phyloP scores from a whole-genome alignment of 352 stramenopile species.

The Phytophthora megakarya region DNA sequence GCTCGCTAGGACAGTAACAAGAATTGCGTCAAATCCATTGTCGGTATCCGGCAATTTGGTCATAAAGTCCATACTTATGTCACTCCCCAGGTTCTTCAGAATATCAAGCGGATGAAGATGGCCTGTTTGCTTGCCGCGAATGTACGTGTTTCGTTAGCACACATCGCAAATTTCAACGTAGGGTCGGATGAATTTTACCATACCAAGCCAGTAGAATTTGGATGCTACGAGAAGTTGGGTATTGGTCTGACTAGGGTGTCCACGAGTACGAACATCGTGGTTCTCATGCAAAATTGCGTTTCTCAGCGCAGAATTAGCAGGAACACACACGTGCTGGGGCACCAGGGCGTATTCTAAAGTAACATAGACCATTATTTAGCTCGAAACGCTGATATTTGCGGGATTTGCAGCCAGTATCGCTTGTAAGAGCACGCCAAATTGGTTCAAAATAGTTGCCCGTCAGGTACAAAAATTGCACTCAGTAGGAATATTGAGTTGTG shows the following conservation, averaged over 20 bases:
- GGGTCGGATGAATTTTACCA: background rate
- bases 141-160: conserved; percentile 10
- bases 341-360: conserved; percentile 3
- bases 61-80: conserved; percentile 26
- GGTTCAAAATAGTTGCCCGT: background rate
- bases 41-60: background rate
- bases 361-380: too few species aligned
- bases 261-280: conserved; percentile 1
- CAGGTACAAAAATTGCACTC: background rate
- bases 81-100: background rate
- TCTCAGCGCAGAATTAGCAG: background rate
- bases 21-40: background rate
- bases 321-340: conserved; percentile 3
- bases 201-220: conserved; percentile 16
- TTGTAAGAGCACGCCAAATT: conserved; percentile 1
- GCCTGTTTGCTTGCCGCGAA: background rate
- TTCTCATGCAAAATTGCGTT: conserved; percentile 10
- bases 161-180: conserved; percentile 16
- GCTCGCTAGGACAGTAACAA: conserved; percentile 13
- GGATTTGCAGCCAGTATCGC: too few species aligned
- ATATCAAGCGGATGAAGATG: conserved; percentile 18
- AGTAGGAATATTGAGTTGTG: background rate
- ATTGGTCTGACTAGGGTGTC: conserved; percentile 1
- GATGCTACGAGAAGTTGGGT: conserved; percentile 7
- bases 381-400: too few species aligned